Evolutionary conservation across 164 flowering plant species (phyloP).

Genomic region (Umbellularia californica): DNA sequence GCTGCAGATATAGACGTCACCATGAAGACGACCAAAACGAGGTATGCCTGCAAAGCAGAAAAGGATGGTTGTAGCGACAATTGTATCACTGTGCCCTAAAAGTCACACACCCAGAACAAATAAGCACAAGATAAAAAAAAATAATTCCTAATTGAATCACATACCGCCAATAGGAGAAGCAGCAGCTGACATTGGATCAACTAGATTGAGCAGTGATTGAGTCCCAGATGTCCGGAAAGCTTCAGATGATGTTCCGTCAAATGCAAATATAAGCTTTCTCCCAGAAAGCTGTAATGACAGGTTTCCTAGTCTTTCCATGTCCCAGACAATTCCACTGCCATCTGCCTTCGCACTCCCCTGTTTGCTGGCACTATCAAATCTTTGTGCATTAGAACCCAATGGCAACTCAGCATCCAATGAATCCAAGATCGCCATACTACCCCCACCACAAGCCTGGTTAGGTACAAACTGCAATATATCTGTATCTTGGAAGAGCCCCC

Average conservation of each 20-base stretch:
- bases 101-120: too few relatives aligned
- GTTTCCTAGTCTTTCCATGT: conserved; percentile 75
- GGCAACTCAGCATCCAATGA: conserved; percentile 76
- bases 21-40: conserved; percentile 95
- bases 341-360: conserved; percentile 56
- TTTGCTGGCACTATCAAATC: conserved; percentile 54
- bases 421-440: conserved; percentile 95
- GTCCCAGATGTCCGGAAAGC: conserved; percentile 65
- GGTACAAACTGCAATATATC: conserved; percentile 89
- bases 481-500: conserved; percentile 97
- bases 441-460: conserved; percentile 98
- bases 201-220: conserved; percentile 82
- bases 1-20: conserved; percentile 80
- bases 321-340: conserved; percentile 99
- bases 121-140: neutral
- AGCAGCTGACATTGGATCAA: conserved; percentile 97
- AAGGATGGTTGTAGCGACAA: neutral
- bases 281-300: conserved; percentile 87
- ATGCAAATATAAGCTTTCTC: conserved; percentile 96
- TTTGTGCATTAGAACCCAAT: conserved; percentile 53
- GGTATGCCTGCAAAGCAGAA: conserved; percentile 73
- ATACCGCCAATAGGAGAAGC: conserved; percentile 99
- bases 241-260: conserved; percentile 94
- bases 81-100: neutral
- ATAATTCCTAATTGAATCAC: conserved; percentile 13